Evolutionary conservation across 768 basidiomycete genomes (phyloP).

Genomic region (Tricholomella constricta): DNA sequence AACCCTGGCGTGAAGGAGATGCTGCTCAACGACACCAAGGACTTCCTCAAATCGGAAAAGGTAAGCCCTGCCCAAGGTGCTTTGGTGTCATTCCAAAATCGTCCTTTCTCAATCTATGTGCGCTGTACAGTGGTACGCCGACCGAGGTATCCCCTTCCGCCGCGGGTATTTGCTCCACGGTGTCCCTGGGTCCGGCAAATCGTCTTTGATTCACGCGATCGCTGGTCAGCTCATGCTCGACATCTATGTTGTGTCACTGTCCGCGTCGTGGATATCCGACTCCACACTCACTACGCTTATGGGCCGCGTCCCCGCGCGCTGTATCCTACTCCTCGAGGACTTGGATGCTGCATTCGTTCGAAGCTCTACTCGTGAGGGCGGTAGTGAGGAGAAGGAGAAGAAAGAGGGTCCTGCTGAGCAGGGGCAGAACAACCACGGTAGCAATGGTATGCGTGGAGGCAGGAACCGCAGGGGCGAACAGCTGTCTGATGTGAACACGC

Average conservation of each 20-base stretch:
- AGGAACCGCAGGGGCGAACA: conserved; percentile 50
- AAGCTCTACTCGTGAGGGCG: conserved; percentile 66
- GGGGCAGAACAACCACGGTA: conserved; percentile 17
- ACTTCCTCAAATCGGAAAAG: conserved; percentile 85
- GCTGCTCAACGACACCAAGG: conserved; percentile 77
- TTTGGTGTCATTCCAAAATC: neutral
- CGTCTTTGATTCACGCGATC: conserved; percentile 82
- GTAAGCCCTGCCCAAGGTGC: conserved; percentile 30
- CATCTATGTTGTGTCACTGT: conserved; percentile 89
- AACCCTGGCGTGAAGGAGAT: conserved; percentile 91
- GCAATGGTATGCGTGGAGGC: conserved; percentile 20
- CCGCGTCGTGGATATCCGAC: conserved; percentile 87
- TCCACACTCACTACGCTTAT: conserved; percentile 83
- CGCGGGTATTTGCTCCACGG: conserved; percentile 85
- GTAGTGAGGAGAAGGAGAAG: conserved; percentile 35
- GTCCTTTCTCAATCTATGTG: too few species aligned
- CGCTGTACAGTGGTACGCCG: conserved; percentile 76
- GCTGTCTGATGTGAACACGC: conserved; percentile 76
- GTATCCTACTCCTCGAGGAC: conserved; percentile 88
- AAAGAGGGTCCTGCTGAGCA: conserved; percentile 28
- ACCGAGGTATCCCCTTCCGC: conserved; percentile 90
- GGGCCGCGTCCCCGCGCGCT: conserved; percentile 82
- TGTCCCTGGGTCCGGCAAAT: conserved; percentile 86
- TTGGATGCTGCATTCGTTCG: conserved; percentile 88
- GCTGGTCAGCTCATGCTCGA: conserved; percentile 89